Conservation (phyloP, 345 rosid species). For the Aquilaria yunnanensis region DNA sequence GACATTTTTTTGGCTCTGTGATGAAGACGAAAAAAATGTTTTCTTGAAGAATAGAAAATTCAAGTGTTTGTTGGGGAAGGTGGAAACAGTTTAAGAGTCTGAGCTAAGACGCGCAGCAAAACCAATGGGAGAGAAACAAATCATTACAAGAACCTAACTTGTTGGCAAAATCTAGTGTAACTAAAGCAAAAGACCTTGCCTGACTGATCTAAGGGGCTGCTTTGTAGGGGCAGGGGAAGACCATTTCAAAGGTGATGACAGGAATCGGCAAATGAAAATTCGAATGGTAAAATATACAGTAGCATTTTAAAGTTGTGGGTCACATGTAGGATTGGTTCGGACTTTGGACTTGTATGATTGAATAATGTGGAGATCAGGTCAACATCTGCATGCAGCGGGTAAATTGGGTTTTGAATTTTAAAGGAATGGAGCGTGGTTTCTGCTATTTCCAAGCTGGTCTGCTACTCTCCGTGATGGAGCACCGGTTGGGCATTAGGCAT, state of each 20-base stretch:
- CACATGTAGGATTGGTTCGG: too few relatives aligned
- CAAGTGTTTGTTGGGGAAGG: too few relatives aligned
- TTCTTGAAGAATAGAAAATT: neutral
- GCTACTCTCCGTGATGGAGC: too few relatives aligned
- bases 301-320: too few relatives aligned
- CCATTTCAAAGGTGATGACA: slow-evolving; percentile 11
- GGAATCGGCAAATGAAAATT: neutral
- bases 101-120: neutral
- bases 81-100: too few relatives aligned
- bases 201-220: too few relatives aligned
- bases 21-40: neutral
- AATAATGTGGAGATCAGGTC: slow-evolving; percentile 16
- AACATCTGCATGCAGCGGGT: slow-evolving; percentile 12
- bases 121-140: neutral
- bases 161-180: neutral
- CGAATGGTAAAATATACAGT: too few relatives aligned
- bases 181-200: neutral
- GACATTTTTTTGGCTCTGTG: slow-evolving; percentile 28
- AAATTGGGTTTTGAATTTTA: slow-evolving; percentile 17
- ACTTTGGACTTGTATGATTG: neutral
- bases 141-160: neutral
- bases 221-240: neutral
- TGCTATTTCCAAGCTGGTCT: neutral
- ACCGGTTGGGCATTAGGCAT: too few relatives aligned
- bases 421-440: neutral